These are phyloP conservation scores for Claviceps sp. DNA, from an alignment of 2,329 filamentous ascomycete genomes.

Conservation along the genomic window DNA sequence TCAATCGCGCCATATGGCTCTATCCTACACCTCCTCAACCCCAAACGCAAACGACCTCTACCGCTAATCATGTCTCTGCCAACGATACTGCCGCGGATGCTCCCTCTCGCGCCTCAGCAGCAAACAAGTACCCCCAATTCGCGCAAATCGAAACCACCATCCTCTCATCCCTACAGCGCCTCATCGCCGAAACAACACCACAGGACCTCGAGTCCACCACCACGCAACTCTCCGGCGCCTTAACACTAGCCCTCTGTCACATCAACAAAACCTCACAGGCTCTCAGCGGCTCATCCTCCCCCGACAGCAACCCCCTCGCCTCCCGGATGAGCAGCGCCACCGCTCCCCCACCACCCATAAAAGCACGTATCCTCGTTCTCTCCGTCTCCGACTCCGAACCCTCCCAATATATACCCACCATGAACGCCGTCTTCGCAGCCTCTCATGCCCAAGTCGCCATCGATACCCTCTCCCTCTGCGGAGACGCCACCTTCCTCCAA, in stretches of 20 bases:
- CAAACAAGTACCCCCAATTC: constrained; percentile 92
- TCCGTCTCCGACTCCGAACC: constrained; percentile 78
- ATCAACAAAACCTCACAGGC: constrained; percentile 71
- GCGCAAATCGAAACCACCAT: constrained; percentile 74
- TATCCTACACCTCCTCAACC: constrained; percentile 48
- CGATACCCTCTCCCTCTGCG: constrained; percentile 77
- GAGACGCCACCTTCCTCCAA: constrained; percentile 82
- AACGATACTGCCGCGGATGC: constrained; percentile 23
- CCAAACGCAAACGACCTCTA: constrained; percentile 15
- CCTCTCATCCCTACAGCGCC: constrained; percentile 55
- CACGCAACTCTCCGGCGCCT: constrained; percentile 78
- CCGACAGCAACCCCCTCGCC: constrained; percentile 22
- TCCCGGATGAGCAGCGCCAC: constrained; percentile 19
- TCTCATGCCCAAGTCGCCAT: constrained; percentile 79
- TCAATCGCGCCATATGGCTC: constrained; percentile 75
- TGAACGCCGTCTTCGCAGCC: constrained; percentile 96
- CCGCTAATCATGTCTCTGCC: constrained; percentile 29
- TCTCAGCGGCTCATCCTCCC: constrained; percentile 40
- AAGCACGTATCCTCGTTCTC: constrained; percentile 66
- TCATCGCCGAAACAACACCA: constrained; percentile 56
- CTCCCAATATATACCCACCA: constrained; percentile 91
- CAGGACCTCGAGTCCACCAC: constrained; percentile 58
- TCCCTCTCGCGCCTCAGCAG: constrained; percentile 32
- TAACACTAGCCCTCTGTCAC: constrained; percentile 79
- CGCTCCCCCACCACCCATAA: constrained; percentile 19